phyloP scores from a whole-genome alignment of 352 stramenopile species.

The Phytophthora syringae region DNA sequence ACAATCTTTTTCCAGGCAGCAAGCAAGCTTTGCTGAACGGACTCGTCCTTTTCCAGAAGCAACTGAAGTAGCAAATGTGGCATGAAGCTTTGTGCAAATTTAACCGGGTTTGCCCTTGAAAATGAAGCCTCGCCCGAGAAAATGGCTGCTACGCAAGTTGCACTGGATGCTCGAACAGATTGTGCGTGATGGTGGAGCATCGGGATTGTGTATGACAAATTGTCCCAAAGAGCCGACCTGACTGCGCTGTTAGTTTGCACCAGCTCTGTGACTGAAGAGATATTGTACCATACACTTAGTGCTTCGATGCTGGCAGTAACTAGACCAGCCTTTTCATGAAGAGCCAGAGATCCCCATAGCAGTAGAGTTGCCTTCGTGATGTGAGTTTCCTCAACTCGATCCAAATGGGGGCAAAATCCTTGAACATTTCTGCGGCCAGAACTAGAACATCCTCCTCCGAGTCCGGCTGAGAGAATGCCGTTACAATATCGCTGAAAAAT shows the following conservation, averaged over 20 bases:
- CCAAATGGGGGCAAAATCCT: conserved; percentile 48
- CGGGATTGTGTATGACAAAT: conserved; percentile 46
- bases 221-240: conserved; percentile 31
- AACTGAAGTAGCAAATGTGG: conserved; percentile 73
- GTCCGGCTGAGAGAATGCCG: conserved; percentile 31
- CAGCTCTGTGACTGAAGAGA: conserved; percentile 21
- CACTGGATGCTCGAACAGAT: conserved; percentile 49
- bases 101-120: conserved; percentile 6
- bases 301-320: conserved; percentile 43
- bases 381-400: conserved; percentile 14
- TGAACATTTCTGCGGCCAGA: conserved; percentile 62
- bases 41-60: conserved; percentile 49
- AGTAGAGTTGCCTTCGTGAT: conserved; percentile 37
- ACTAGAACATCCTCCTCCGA: conserved; percentile 77
- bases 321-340: conserved; percentile 35
- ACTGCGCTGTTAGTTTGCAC: conserved; percentile 37
- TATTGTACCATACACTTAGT: conserved; percentile 54
- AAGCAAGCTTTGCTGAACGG: conserved; percentile 37
- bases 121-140: conserved; percentile 30
- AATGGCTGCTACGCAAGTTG: conserved; percentile 55
- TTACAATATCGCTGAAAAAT: conserved; percentile 63
- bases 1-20: conserved; percentile 53
- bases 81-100: conserved; percentile 44
- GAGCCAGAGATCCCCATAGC: conserved; percentile 50
- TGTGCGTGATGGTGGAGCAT: conserved; percentile 68